Evolutionary conservation across 1,284 basidiomycete species (phyloP), one percentile per base, ranked within the genome.

Genomic region (Meira nashicola): DNA sequence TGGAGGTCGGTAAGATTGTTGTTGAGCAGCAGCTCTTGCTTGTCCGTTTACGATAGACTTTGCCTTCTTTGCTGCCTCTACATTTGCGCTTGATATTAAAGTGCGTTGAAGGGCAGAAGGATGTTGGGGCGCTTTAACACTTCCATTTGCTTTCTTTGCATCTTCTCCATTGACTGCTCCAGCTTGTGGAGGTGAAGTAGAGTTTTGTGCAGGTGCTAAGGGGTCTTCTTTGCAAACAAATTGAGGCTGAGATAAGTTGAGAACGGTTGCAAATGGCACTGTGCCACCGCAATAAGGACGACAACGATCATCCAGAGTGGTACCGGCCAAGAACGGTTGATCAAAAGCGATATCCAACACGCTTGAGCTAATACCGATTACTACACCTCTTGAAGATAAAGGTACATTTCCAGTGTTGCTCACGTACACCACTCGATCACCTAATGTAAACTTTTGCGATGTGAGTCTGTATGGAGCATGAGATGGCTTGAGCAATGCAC

Each of bases 291-390:
- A 62, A 44, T 69, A 69, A 11, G 62, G 58, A 10, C 54, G 44
- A 54, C 62, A 70, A 7, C 66, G 39, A 67, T 90, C 89, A n/a
- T 86, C 86, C 4, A 98, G 82, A 0, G 89, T 95, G 1, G 85
- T 84, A 10, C 95, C 94, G 38, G 91, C 87, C 84, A 99, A 89
- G 81, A 97, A 98, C 0, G 92, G 84, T 19, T 88, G 86, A 78
- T 98, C 95, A 87, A 95, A 98, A 0, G 95, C 85, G n/a, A 98
- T 87, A 77, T 98, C 95, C 83, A 98, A 88, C 10, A 87, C 86
- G 57, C 61, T 62, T 73, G 88, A 89, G 11, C 86, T 82, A 71
- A 98, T 81, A 4, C 93, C 92, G 55, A 98, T 85, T 15, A 97
- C 92, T 9, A 94, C 90, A 43, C 95, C 95, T 78, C 94, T 94